Evolutionary conservation across 495 filamentous ascomycete genomes (phyloP), one percentile per base, ranked within the genome.

Genomic region (Talaromyces ruber): DNA sequence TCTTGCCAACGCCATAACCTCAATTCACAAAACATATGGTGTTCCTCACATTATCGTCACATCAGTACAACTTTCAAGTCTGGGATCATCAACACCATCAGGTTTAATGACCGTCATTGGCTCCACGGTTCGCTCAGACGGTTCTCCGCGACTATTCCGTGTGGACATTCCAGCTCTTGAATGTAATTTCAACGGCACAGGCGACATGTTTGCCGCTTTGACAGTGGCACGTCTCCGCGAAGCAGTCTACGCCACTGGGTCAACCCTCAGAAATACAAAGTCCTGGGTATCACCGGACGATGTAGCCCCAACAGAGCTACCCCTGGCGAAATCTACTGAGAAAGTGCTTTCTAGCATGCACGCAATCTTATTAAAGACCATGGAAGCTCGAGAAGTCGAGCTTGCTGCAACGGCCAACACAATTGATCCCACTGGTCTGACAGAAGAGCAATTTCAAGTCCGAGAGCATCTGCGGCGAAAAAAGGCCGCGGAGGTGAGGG

Each of bases 201-300:
- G 94, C 14, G 94, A 98, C 76, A 97, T 98, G 92, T 97, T 98
- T 71, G 92, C 94, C 45, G 93, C 95, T 24, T 77, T 97, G 59
- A 93, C 86, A 56, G 82, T 96, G 2, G 90, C 90, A 25, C 87
- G 94, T n/a, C 84, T 98, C 60, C 86, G 93, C 64, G 92, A 97
- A 78, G 90, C 89, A 5, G 85, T 88, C 16, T 65, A 66, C 12
- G 71, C 69, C 7, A 76, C 77, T 1, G 78, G 72, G 0, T 62
- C 72, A 4, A 53, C 58, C 18, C 67, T 91, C 25, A 71, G 73
- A 55, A 72, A 68, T 12, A 79, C 70, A 45, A 76, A 76, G 61
- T 81, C 86, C 39, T 94, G 91, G 91, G 68, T 88, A 4, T 87
- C 85, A 11, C 79, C 77, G 0, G 89, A 94, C 59, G 79, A 82